A percentile compares a stretch with the other conserved stretches of the same genome.
Evolutionary conservation across 129 eudicot genomes (phyloP).

Genomic region (Flaveria bidentis): DNA sequence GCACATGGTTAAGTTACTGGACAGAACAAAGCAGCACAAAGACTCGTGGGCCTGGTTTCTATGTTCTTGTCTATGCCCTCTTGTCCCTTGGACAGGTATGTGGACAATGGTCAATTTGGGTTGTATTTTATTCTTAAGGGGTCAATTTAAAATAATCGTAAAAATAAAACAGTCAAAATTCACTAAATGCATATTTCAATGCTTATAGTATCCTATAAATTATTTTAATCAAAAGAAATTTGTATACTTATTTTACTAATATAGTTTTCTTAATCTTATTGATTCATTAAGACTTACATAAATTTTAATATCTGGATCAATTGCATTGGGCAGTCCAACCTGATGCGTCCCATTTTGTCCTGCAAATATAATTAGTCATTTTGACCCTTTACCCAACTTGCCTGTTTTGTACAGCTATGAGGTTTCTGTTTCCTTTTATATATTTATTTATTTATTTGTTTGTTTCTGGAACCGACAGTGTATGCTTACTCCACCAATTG

Average conservation of each 20-base stretch:
- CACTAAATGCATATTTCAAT: not conserved
- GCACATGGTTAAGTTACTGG: conserved; percentile 97
- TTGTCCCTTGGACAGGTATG: conserved; percentile 83
- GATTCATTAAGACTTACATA: not conserved
- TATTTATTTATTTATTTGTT: not conserved
- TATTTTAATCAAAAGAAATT: not conserved
- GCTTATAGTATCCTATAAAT: not conserved
- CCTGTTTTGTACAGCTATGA: no score
- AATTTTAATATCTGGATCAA: not conserved
- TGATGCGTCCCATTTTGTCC: not conserved
- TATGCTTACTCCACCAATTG: conserved; percentile 4
- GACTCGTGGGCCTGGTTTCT: conserved; percentile 58
- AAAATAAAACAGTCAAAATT: not conserved
- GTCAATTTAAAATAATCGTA: not conserved
- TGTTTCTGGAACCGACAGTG: not conserved
- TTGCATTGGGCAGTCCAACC: not conserved
- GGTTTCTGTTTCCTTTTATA: no score
- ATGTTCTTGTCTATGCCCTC: conserved; percentile 61
- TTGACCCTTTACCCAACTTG: not conserved
- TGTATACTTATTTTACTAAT: not conserved
- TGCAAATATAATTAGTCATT: not conserved
- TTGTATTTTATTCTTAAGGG: not conserved
- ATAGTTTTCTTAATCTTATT: not conserved
- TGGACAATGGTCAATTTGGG: conserved; percentile 1
- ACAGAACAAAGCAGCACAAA: conserved; percentile 57